Base-by-base conservation (phyloP, 2,329 filamentous ascomycete species). In the Clonostachys chloroleuca region DNA sequence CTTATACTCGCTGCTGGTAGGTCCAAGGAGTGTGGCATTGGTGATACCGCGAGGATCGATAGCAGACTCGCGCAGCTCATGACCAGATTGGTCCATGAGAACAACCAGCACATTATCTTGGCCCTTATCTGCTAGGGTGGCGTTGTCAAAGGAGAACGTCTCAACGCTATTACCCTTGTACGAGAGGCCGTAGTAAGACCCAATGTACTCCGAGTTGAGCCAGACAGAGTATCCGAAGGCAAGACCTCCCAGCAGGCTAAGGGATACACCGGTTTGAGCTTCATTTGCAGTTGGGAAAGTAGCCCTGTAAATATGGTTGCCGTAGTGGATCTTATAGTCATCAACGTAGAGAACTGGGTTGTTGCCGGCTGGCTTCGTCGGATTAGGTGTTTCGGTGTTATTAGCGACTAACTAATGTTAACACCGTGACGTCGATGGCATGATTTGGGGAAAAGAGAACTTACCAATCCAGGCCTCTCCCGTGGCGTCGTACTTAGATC, bases 61-160 rank as follows among this genome's bases (percentile, higher is more conserved):
- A 6, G 75, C 75, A 1, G 65, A 68, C 2, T 66, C 66, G 1
- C 72, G 73, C 24, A 79, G 68, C 44, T 82, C 80, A 55, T 84
- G 78, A 10, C 81, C 81, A 16, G 76, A 80, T 61, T 83, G 74
- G 54, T 84, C 77, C 59, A 81, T 75, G 20, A 83, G 64, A 5
- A 83, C 62, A n/a, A 81, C 69, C 6, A 83, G 64, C 3, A 75
- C 59, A 47, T 80, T 79, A 1, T 68, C 59, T 8, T 39, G 52
- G 1, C 54, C 57, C 1, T 65, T 62, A 1, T 60, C 52, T 37
- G 63, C 60, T 1, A 80, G 53, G 3, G 71, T 75, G 4, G 67
- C 68, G 43, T 78, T 77, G 40, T 65, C 57, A 56, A 84, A 81
- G 0, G 73, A 71, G 17, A 83, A 66, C 0, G 69, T 67, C 4